Conservation (phyloP, 2,329 filamentous ascomycete species). For the Malbranchea zuffiana region DNA sequence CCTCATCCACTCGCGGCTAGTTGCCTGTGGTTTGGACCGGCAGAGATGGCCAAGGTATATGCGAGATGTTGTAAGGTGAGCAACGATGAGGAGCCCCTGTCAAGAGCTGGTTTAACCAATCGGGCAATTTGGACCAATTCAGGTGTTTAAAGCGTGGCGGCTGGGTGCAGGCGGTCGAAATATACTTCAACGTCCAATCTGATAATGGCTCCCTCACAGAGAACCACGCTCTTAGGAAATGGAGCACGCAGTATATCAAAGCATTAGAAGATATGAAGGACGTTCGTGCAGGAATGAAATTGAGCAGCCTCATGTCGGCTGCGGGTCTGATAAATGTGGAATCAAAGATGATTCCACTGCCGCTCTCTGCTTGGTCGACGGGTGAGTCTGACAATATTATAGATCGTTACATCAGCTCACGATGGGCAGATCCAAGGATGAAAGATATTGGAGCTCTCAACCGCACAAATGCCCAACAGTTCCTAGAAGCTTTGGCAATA, state of each 20-base stretch:
- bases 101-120: not conserved
- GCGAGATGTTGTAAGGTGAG: constrained; percentile 54
- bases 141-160: constrained; percentile 62
- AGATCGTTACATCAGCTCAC: constrained; percentile 15
- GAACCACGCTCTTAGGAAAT: constrained; percentile 52
- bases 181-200: constrained; percentile 76
- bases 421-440: constrained; percentile 30
- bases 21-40: constrained; percentile 54
- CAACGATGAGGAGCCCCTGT: constrained; percentile 3
- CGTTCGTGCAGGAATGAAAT: constrained; percentile 50
- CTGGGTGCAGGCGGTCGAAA: constrained; percentile 82
- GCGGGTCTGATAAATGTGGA: constrained; percentile 61
- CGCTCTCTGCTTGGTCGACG: constrained; percentile 58
- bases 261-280: constrained; percentile 56
- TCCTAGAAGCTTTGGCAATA: constrained; percentile 33
- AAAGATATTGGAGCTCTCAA: constrained; percentile 34
- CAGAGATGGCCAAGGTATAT: constrained; percentile 66
- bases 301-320: constrained; percentile 48
- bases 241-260: constrained; percentile 55
- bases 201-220: constrained; percentile 67
- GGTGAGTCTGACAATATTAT: constrained; percentile 37
- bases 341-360: constrained; percentile 52
- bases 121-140: constrained; percentile 5
- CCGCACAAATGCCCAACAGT: constrained; percentile 26
- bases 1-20: constrained; percentile 62